Conservation (phyloP, 2,329 filamentous ascomycete genomes). For the Coniella vitis region DNA sequence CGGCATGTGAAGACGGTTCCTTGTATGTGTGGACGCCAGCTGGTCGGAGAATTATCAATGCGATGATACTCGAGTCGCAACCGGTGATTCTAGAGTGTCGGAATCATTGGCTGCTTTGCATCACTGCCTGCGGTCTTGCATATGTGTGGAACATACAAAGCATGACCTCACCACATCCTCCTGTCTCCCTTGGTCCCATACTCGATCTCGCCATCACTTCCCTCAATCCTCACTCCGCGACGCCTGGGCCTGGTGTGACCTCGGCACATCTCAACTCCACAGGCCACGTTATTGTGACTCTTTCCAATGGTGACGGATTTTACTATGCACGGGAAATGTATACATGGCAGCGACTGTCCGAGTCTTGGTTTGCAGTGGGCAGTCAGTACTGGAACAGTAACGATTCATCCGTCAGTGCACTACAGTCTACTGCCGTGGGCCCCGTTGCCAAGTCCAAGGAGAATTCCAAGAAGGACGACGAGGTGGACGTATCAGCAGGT, state of each 20-base stretch:
- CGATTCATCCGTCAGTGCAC: slow-evolving; percentile 76
- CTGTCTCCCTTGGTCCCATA: slow-evolving; percentile 80
- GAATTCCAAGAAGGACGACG: slow-evolving; percentile 37
- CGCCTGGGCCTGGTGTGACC: slow-evolving; percentile 75
- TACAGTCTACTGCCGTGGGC: slow-evolving; percentile 65
- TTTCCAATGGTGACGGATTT: slow-evolving; percentile 93
- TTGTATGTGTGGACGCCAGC: slow-evolving; percentile 89
- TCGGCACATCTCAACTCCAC: slow-evolving; percentile 86
- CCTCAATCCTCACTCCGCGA: slow-evolving; percentile 67
- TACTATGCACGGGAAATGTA: slow-evolving; percentile 81
- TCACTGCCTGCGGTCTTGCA: slow-evolving; percentile 81
- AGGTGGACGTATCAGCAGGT: slow-evolving; percentile 68
- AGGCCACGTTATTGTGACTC: slow-evolving; percentile 78
- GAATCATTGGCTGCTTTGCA: slow-evolving; percentile 81
- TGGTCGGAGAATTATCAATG: slow-evolving; percentile 76
- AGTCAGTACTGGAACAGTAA: slow-evolving; percentile 99
- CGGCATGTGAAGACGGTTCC: slow-evolving; percentile 86
- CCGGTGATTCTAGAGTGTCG: slow-evolving; percentile 90
- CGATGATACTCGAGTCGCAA: slow-evolving; percentile 82
- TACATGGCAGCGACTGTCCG: slow-evolving; percentile 90
- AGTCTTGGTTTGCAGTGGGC: slow-evolving; percentile 96
- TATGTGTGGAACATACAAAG: slow-evolving; percentile 91
- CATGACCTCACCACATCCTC: slow-evolving; percentile 78
- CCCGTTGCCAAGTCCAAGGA: slow-evolving; percentile 43
- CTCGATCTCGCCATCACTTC: slow-evolving; percentile 79